These are phyloP conservation scores for Rhododendron kiyosumense DNA, from an alignment of 148 eudicot species.

Conservation along the genomic window DNA sequence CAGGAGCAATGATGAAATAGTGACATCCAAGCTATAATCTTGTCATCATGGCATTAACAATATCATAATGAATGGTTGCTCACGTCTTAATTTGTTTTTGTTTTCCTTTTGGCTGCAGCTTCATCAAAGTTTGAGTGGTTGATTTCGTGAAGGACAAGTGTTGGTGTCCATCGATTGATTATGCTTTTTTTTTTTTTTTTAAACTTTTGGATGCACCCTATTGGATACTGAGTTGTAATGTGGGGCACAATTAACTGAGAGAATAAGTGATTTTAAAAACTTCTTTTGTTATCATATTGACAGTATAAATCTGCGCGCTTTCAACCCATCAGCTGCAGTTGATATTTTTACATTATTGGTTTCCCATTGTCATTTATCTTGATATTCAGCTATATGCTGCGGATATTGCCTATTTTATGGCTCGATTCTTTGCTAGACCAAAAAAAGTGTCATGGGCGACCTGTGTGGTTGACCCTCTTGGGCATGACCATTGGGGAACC, in stretches of 20 bases:
- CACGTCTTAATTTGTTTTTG: not conserved
- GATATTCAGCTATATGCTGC: not conserved
- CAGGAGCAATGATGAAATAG: not conserved
- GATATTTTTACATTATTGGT: not conserved
- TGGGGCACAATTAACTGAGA: slow-evolving; percentile 1
- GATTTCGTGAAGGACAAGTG: slow-evolving; percentile 4
- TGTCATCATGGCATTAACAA: not conserved
- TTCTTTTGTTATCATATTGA: slow-evolving; percentile 2
- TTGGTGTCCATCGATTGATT: slow-evolving; percentile 5
- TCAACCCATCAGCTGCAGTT: not conserved
- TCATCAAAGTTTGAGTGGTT: slow-evolving; percentile 3
- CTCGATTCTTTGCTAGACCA: not conserved
- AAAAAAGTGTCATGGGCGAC: not conserved
- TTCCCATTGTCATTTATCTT: not conserved
- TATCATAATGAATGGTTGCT: not conserved
- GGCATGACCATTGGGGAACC: not conserved
- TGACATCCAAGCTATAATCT: not conserved
- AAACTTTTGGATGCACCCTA: not conserved
- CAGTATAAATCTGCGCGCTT: not conserved
- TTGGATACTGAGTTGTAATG: not conserved
- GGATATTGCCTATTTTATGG: not conserved
- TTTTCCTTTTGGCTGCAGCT: slow-evolving; percentile 12
- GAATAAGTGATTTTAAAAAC: not conserved
- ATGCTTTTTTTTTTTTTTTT: not conserved
- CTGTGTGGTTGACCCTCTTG: not conserved